phyloP scores from a whole-genome alignment of 495 filamentous ascomycete genomes.

The Xylaria venustula region DNA sequence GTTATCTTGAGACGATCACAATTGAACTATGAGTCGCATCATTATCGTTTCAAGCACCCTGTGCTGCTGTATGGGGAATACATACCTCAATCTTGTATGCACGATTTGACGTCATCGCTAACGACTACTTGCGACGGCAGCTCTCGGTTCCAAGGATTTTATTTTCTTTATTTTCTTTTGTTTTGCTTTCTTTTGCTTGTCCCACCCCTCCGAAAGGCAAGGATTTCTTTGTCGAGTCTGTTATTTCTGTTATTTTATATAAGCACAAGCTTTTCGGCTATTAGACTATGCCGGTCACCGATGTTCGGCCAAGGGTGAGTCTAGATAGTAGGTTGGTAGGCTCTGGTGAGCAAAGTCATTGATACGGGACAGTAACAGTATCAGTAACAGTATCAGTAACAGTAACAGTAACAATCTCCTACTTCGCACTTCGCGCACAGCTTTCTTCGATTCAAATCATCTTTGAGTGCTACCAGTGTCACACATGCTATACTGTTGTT shows the following conservation, averaged over 20 bases:
- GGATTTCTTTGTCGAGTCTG: not conserved
- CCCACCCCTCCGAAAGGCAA: not conserved
- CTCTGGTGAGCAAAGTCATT: no score
- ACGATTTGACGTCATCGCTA: slow-evolving; percentile 24
- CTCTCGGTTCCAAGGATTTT: no score
- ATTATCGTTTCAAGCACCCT: not conserved
- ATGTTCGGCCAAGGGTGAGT: slow-evolving; percentile 13
- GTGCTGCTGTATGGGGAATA: not conserved
- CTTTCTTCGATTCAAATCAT: not conserved
- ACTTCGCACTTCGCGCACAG: slow-evolving; percentile 1
- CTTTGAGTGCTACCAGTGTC: no score
- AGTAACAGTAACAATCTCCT: no score
- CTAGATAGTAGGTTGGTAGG: no score
- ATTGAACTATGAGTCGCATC: not conserved
- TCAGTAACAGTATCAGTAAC: no score
- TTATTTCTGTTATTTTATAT: no score
- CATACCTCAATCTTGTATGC: slow-evolving; percentile 29
- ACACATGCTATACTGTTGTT: not conserved
- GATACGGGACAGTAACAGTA: no score
- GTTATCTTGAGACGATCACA: not conserved
- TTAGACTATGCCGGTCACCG: not conserved
- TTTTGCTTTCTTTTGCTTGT: not conserved
- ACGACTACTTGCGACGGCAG: not conserved
- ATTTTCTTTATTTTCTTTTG: not conserved
- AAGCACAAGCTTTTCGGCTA: no score